phyloP scores from a whole-genome alignment of 225 moss, liverwort and hornwort species.

The Pleurozium schreberi region DNA sequence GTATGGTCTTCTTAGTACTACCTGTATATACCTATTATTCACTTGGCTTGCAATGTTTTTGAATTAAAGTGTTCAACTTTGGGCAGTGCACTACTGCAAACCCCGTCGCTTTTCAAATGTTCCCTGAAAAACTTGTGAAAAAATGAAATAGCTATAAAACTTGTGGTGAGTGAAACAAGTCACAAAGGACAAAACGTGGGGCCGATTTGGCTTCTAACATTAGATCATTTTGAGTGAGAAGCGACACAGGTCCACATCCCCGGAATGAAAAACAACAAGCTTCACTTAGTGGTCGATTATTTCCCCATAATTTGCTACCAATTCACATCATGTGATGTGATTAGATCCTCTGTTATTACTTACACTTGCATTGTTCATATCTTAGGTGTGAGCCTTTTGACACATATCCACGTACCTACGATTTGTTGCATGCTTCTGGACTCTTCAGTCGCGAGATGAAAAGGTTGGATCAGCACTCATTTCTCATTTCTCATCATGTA shows the following conservation, averaged over 20 bases:
- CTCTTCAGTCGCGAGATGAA: neutral
- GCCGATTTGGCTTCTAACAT: too few species aligned
- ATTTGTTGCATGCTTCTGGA: neutral
- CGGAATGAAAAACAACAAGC: too few species aligned
- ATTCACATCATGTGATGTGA: neutral
- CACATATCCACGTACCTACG: constrained; percentile 6
- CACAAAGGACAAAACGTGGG: too few species aligned
- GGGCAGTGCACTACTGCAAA: too few species aligned
- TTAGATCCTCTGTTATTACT: neutral
- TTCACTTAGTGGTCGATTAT: too few species aligned
- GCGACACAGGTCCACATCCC: too few species aligned
- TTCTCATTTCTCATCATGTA: neutral
- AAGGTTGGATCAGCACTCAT: neutral
- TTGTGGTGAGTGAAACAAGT: too few species aligned
- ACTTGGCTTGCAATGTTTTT: neutral
- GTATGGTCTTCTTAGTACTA: neutral
- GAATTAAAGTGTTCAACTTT: neutral
- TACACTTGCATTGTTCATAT: neutral
- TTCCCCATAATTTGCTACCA: neutral
- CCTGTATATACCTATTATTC: neutral
- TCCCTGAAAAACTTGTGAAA: too few species aligned
- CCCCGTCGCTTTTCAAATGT: too few species aligned
- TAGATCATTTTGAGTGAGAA: too few species aligned
- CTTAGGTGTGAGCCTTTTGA: neutral
- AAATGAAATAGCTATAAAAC: too few species aligned